A percentile compares a stretch with the other conserved stretches of the same genome.
Conservation (phyloP, 495 filamentous ascomycete genomes). For the Penicilliopsis zonata region DNA sequence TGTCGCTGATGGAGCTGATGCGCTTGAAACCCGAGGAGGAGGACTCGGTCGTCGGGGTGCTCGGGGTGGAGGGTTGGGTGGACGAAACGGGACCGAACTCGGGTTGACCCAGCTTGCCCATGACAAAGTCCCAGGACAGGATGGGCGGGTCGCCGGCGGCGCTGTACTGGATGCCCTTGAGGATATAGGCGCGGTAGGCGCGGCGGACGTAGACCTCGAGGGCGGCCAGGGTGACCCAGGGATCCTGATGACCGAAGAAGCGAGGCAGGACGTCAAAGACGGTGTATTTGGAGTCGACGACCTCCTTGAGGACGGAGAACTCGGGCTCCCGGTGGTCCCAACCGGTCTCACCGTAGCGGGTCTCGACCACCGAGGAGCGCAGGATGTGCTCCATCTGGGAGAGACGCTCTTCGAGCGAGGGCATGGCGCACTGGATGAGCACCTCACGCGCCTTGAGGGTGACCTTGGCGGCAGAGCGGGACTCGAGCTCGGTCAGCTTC, state of each 20-base stretch:
- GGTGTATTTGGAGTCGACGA: slow-evolving; percentile 95
- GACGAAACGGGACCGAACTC: slow-evolving; percentile 75
- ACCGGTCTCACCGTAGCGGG: slow-evolving; percentile 89
- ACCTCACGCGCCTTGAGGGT: slow-evolving; percentile 94
- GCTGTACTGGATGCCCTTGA: slow-evolving; percentile 82
- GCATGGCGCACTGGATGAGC: slow-evolving; percentile 90
- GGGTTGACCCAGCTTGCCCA: slow-evolving; percentile 80
- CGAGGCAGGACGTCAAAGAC: slow-evolving; percentile 91
- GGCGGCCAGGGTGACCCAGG: slow-evolving; percentile 88
- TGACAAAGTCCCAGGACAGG: slow-evolving; percentile 88
- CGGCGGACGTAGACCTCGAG: slow-evolving; percentile 94
- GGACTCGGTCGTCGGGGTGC: slow-evolving; percentile 57
- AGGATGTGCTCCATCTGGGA: slow-evolving; percentile 98
- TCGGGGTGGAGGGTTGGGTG: slow-evolving; percentile 68
- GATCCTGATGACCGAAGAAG: slow-evolving; percentile 89
- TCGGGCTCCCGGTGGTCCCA: slow-evolving; percentile 94
- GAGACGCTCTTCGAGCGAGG: slow-evolving; percentile 87
- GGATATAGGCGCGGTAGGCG: slow-evolving; percentile 87
- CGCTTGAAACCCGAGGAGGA: slow-evolving; percentile 64
- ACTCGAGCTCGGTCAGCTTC: slow-evolving; percentile 85
- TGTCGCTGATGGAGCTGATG: slow-evolving; percentile 89
- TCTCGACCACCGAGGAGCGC: slow-evolving; percentile 92
- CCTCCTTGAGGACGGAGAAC: slow-evolving; percentile 81
- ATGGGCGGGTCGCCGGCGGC: slow-evolving; percentile 65
- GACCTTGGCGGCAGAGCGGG: slow-evolving; percentile 83